Evolutionary conservation across 306 rosid species (phyloP), one percentile per base, ranked within the genome.

Genomic region (Oemleria cerasiformis): DNA sequence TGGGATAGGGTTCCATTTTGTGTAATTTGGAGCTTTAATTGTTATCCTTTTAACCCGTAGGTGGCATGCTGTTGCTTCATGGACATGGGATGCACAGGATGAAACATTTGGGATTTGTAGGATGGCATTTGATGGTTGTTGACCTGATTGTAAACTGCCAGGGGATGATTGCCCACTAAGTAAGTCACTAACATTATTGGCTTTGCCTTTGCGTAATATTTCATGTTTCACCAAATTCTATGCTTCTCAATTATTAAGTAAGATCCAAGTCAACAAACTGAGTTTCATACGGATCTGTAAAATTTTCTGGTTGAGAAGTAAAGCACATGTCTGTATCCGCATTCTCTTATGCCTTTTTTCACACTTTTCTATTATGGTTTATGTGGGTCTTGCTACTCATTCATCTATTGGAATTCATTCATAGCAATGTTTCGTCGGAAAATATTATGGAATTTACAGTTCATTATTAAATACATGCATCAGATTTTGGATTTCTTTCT

Each of bases 21-120:
- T n/a, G n/a, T n/a, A n/a, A 9, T 49, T 42, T 25, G 62, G 63
- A 49, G 53, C 62, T 23, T 6, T 68, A 13, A 21, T 36, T 48
- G 20, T 12, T 71, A 17, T 34, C 67, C 77, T 17, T 54, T 25
- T 80, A 19, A 73, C 79, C 48, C 71, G 67, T 79, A 90, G 97
- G 77, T 87, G 98, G 96, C 97, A 88, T 86, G 90, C 84, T 67
- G 82, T 88, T 74, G 92, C 98, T 72, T 89, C 94, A 0, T 93
- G 98, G 98, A 93, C 98, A 38, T 88, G 98, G 97, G 90, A 91
- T 83, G 94, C 97, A 5, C 94, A 87, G 51, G 96, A 91, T 68
- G 98, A 91, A 77, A 88, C 96, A 1, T 88, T 94, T 64, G 97
- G 98, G 65, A 93, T 93, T 58, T 93, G 96, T 82, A 85, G 96